A percentile compares a stretch with the other conserved stretches of the same genome.
phyloP scores from a whole-genome alignment of 345 rosid genomes.

The Acer yangbiense region DNA sequence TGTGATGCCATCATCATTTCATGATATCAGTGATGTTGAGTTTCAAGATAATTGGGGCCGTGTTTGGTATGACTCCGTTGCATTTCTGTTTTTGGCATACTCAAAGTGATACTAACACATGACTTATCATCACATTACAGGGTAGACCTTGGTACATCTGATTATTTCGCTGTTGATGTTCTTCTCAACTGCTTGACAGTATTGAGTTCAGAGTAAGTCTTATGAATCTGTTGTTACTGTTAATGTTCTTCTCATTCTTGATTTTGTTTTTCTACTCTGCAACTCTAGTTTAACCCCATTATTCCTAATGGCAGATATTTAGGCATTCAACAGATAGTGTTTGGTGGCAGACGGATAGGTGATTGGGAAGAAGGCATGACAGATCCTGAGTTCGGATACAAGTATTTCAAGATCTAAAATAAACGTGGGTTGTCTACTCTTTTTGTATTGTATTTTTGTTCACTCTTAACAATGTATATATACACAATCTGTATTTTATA shows the following conservation, averaged over 20 bases:
- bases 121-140: conserved; percentile 37
- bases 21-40: conserved; percentile 90
- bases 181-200: conserved; percentile 88
- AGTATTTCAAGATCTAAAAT: conserved; percentile 71
- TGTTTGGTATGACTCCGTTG: conserved; percentile 54
- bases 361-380: conserved; percentile 99
- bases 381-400: conserved; percentile 70
- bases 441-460: too few relatives aligned
- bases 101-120: not conserved
- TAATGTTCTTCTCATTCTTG: not conserved
- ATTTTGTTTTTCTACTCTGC: not conserved
- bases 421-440: not conserved
- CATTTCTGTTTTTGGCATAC: not conserved
- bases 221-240: not conserved
- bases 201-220: conserved; percentile 83
- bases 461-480: not conserved
- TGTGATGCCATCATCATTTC: conserved; percentile 90
- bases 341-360: conserved; percentile 77
- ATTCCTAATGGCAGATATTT: conserved; percentile 49
- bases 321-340: conserved; percentile 85
- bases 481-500: not conserved
- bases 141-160: conserved; percentile 93
- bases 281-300: not conserved
- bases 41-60: conserved; percentile 98
- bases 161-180: conserved; percentile 77